Evolutionary conservation across 257 asterid genomes (phyloP).

Genomic region (Solanum megistacrolobum): DNA sequence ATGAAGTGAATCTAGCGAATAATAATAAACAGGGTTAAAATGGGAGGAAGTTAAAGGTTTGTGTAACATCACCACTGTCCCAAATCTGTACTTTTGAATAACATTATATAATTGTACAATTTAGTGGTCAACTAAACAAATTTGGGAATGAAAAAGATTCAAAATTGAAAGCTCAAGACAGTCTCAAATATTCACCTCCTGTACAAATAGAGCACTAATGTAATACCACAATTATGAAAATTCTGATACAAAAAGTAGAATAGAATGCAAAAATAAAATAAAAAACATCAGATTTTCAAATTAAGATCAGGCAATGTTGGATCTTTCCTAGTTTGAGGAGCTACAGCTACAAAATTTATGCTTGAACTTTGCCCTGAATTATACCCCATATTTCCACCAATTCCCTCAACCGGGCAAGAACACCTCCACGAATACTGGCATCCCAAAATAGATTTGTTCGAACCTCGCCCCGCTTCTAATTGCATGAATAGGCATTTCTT

Average conservation of each 20-base stretch:
- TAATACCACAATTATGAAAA: background rate
- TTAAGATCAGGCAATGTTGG: slow-evolving; percentile 68
- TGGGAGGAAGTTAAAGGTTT: too few species aligned
- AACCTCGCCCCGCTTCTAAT: slow-evolving; percentile 50
- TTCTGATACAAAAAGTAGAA: background rate
- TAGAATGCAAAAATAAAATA: background rate
- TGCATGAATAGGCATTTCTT: slow-evolving; percentile 25
- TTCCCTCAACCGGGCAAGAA: slow-evolving; percentile 82
- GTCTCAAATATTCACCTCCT: background rate
- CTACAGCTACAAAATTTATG: slow-evolving; percentile 28
- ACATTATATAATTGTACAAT: background rate
- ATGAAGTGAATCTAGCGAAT: background rate
- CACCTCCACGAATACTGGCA: slow-evolving; percentile 53
- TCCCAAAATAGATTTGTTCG: slow-evolving; percentile 47
- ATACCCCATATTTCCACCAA: slow-evolving; percentile 9
- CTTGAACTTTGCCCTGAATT: slow-evolving; percentile 31
- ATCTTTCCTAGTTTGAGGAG: slow-evolving; percentile 36
- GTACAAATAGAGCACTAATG: background rate
- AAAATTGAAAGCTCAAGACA: background rate
- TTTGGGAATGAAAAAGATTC: background rate
- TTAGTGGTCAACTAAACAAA: background rate
- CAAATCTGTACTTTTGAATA: background rate
- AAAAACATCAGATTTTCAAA: slow-evolving; percentile 44
- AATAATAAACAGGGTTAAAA: too few species aligned
- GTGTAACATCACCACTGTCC: background rate